Base-by-base conservation (phyloP, 306 rosid species). In the Prinsepia uniflora region DNA sequence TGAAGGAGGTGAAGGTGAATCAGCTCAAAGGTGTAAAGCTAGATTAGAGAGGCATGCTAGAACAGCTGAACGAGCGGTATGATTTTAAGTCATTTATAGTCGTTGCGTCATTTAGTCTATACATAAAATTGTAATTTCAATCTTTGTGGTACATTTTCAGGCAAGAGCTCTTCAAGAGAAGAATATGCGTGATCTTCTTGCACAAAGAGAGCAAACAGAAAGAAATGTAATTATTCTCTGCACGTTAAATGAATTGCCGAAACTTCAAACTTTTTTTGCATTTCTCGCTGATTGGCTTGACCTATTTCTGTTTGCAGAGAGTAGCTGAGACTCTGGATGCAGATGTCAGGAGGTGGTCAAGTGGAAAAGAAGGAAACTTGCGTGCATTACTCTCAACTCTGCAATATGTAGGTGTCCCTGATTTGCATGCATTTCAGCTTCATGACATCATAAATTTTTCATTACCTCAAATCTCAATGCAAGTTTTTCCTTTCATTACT, bases 351-450 rank as follows among this genome's bases (percentile, higher is more conserved):
- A 87, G 97, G 85, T 94, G 99, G 99, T 94, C 97, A 65, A 87
- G 89, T 69, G 99, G 97, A 77, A 94, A 94, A 85, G 99, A 94
- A 86, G 99, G 99, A 54, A 94, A 94, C 78, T 75, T 94, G 88
- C 99, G 99, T 22, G 97, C 99, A 63, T 80, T 94, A 72, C 96
- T 94, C 68, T 94, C 99, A 50, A 94, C 99, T 69, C 82, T 94
- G 82, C 99, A 94, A 94, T 94, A 94, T 83, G 99, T 94, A 86
- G 65, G 97, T 86, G 73, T 81, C 76, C 14, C 42, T 75, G 18
- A 70, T 72, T 69, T 76, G 63, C 39, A 7, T 41, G 45, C n/a
- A 15, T 52, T 59, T 42, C 7, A 48, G 56, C 44, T 30, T 30
- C 36, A 30, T 30, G 36, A 3, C 3, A 30, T 30, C 36, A 30